A percentile compares a stretch with the other conserved stretches of the same genome.
Evolutionary conservation across 345 rosid genomes (phyloP).

Genomic region (Xanthoceras sorbifolium): DNA sequence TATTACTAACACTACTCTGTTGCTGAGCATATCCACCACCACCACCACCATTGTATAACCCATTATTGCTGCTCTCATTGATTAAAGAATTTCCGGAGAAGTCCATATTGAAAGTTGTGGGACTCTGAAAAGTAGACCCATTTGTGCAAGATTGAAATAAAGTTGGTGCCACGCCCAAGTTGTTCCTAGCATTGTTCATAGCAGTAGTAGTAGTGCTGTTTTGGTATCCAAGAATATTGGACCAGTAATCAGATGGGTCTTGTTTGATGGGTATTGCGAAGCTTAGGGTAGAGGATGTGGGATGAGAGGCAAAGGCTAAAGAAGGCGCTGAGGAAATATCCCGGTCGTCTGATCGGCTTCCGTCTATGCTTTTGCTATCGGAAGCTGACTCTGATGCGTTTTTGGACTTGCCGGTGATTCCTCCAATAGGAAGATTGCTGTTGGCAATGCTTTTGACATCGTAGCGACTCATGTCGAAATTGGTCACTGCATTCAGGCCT

Average conservation of each 20-base stretch:
- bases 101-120: constrained; percentile 32
- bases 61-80: constrained; percentile 29
- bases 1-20: constrained; percentile 23
- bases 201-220: constrained; percentile 18
- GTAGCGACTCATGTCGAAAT: constrained; percentile 90
- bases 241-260: constrained; percentile 70
- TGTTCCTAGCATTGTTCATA: constrained; percentile 22
- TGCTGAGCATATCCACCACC: constrained; percentile 38
- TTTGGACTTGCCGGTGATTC: constrained; percentile 51
- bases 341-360: constrained; percentile 42
- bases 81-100: constrained; percentile 27
- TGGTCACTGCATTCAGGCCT: constrained; percentile 88
- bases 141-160: constrained; percentile 19
- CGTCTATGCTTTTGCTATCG: constrained; percentile 43
- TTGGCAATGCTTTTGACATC: constrained; percentile 84
- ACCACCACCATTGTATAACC: constrained; percentile 37
- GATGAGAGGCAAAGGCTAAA: constrained; percentile 43
- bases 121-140: constrained; percentile 21
- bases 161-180: constrained; percentile 14
- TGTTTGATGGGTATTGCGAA: constrained; percentile 64
- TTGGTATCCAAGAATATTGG: constrained; percentile 51
- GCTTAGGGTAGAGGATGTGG: constrained; percentile 47
- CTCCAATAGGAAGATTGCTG: constrained; percentile 85
- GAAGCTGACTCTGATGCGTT: constrained; percentile 48
- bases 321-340: constrained; percentile 53